These are phyloP conservation scores for Vitis hybrid DNA, from an alignment of 177 flowering plant species.

Conservation along the genomic window DNA sequence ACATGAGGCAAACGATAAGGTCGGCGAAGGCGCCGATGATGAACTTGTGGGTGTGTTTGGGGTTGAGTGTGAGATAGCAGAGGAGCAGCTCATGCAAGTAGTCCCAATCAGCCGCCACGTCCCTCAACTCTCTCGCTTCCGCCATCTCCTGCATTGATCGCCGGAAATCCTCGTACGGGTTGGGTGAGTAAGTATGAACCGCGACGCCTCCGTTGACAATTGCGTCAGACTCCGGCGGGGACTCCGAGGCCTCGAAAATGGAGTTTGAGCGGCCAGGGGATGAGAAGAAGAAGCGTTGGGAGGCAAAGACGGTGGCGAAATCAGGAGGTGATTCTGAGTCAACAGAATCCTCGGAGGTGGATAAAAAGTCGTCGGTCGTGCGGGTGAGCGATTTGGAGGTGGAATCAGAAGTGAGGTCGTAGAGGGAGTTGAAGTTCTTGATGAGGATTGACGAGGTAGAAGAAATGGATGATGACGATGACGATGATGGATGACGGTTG, in stretches of 20 bases:
- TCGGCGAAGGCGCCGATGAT: slow-evolving; percentile 75
- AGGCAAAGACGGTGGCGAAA: slow-evolving; percentile 52
- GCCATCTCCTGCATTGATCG: slow-evolving; percentile 79
- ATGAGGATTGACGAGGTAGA: slow-evolving; percentile 17
- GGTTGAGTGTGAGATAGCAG: slow-evolving; percentile 65
- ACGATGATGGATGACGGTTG: slow-evolving; percentile 14
- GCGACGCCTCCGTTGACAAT: slow-evolving; percentile 42
- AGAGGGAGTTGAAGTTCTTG: slow-evolving; percentile 56
- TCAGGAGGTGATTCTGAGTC: slow-evolving; percentile 34
- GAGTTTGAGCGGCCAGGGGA: slow-evolving; percentile 72
- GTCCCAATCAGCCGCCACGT: slow-evolving; percentile 46
- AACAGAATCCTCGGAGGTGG: slow-evolving; percentile 24
- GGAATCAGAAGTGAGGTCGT: slow-evolving; percentile 32
- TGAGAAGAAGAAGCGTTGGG: slow-evolving; percentile 69
- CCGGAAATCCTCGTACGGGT: slow-evolving; percentile 67
- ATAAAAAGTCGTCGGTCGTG: slow-evolving; percentile 18
- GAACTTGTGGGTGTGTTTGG: slow-evolving; percentile 59
- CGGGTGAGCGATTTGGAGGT: slow-evolving; percentile 29
- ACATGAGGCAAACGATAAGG: slow-evolving; percentile 41
- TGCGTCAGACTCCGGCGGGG: slow-evolving; percentile 8
- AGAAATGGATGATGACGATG: neutral
- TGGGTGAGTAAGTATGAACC: slow-evolving; percentile 55
- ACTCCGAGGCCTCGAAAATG: slow-evolving; percentile 34
- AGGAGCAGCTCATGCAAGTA: slow-evolving; percentile 65
- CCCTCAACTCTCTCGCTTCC: slow-evolving; percentile 38